A percentile compares a stretch with the other conserved stretches of the same genome.
phyloP scores from a whole-genome alignment of 345 rosid genomes.

The Acer campestre region DNA sequence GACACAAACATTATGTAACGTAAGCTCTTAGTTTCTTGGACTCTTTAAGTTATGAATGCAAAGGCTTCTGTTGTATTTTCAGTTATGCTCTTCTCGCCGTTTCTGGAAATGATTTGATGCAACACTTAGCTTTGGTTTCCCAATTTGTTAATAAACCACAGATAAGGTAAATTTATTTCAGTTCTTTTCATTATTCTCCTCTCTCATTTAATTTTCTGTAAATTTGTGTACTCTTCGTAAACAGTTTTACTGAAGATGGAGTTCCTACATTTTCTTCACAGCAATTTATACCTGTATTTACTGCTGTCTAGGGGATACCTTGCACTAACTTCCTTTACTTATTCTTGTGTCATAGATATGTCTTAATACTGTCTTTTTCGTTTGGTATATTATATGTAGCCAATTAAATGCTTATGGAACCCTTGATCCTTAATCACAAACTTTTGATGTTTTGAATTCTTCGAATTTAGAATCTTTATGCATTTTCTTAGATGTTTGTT shows the following conservation, averaged over 20 bases:
- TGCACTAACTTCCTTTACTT: slow-evolving; percentile 1
- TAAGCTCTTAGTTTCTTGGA: background rate
- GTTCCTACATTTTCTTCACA: background rate
- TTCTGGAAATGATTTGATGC: background rate
- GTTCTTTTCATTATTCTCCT: background rate
- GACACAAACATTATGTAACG: background rate
- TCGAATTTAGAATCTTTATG: background rate
- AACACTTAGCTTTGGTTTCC: background rate
- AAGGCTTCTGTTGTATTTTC: background rate
- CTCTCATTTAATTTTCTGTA: background rate
- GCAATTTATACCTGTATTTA: background rate
- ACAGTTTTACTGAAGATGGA: background rate
- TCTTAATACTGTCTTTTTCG: background rate
- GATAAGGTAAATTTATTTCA: background rate
- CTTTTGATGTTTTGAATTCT: background rate
- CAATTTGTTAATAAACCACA: background rate
- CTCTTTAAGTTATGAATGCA: no score
- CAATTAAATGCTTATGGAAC: background rate
- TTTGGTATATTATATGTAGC: background rate
- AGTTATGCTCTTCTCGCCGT: background rate
- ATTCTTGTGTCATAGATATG: background rate
- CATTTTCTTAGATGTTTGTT: background rate
- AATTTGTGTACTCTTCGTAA: background rate
- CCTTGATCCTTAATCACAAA: background rate
- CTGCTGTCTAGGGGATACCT: background rate